These are phyloP conservation scores for Carex kokanica DNA, from an alignment of 176 grass and related monocot species.

Conservation along the genomic window DNA sequence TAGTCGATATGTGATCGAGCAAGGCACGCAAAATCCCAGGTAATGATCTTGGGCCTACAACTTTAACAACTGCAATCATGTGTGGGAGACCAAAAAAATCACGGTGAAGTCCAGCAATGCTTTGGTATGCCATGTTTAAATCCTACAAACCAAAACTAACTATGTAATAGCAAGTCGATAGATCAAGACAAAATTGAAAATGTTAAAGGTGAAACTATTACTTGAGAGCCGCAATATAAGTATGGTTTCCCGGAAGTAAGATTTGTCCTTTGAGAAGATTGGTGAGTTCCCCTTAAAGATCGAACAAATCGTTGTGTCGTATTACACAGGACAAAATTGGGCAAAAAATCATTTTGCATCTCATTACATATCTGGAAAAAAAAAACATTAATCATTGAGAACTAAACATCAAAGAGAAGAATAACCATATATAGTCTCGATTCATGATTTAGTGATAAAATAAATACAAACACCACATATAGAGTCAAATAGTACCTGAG, in stretches of 20 bases:
- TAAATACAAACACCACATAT: slow-evolving; percentile 18
- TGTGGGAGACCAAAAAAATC: slow-evolving; percentile 97
- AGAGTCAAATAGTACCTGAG: slow-evolving; percentile 56
- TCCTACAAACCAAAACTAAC: slow-evolving; percentile 57
- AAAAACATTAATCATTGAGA: slow-evolving; percentile 17
- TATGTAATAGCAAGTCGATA: slow-evolving; percentile 19
- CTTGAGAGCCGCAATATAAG: slow-evolving; percentile 87
- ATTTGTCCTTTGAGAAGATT: slow-evolving; percentile 58
- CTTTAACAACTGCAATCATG: slow-evolving; percentile 96
- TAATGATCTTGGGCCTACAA: slow-evolving; percentile 91
- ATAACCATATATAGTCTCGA: slow-evolving; percentile 16
- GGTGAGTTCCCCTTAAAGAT: slow-evolving; percentile 58
- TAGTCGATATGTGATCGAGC: slow-evolving; percentile 95
- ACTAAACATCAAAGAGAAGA: slow-evolving; percentile 11
- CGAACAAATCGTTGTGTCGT: slow-evolving; percentile 94
- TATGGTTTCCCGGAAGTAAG: slow-evolving; percentile 62
- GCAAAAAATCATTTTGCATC: slow-evolving; percentile 97
- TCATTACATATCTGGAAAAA: slow-evolving; percentile 80
- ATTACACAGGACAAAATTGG: slow-evolving; percentile 95
- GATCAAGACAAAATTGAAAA: not conserved
- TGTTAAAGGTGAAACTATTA: slow-evolving; percentile 32
- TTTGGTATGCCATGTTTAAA: slow-evolving; percentile 80
- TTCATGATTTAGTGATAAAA: not conserved
- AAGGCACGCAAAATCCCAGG: slow-evolving; percentile 91
- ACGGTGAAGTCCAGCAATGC: slow-evolving; percentile 64